Conservation (phyloP, 192 early-diverging fungal genomes). For the Coemansia aciculifera region DNA sequence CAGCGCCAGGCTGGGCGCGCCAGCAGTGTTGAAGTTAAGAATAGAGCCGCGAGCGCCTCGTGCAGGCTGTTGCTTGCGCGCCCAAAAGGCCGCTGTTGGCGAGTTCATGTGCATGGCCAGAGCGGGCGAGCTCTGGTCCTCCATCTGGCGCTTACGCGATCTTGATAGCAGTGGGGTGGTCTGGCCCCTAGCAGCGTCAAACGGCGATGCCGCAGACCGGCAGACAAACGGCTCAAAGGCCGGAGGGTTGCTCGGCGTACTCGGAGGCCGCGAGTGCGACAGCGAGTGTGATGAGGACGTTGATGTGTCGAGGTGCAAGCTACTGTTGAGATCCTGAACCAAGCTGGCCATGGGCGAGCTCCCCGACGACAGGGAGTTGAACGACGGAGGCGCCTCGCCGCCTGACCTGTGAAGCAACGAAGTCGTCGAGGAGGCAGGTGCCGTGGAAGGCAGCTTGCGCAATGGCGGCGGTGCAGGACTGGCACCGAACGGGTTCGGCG, state of each 20-base stretch:
- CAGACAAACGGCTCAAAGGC: slow-evolving; percentile 25
- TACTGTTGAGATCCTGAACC: slow-evolving; percentile 39
- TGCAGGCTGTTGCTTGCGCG: slow-evolving; percentile 14
- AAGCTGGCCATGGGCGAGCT: slow-evolving; percentile 35
- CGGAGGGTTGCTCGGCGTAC: slow-evolving; percentile 10
- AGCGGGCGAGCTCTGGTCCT: slow-evolving; percentile 27
- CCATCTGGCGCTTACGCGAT: slow-evolving; percentile 34
- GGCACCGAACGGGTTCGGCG: slow-evolving; percentile 37
- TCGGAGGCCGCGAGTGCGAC: not conserved
- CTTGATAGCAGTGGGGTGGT: slow-evolving; percentile 27
- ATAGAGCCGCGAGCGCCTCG: slow-evolving; percentile 9
- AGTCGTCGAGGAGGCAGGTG: slow-evolving; percentile 11
- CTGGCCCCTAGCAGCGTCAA: not conserved
- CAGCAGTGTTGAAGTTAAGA: slow-evolving; percentile 18
- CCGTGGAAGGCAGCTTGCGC: slow-evolving; percentile 19
- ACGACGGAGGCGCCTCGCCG: slow-evolving; percentile 1
- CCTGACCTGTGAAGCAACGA: slow-evolving; percentile 2
- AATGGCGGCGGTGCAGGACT: not conserved
- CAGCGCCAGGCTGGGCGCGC: slow-evolving; percentile 9
- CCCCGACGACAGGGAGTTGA: slow-evolving; percentile 6
- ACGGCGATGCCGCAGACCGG: slow-evolving; percentile 14
- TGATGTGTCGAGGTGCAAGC: slow-evolving; percentile 29
- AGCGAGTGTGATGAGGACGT: not conserved
- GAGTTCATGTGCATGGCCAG: slow-evolving; percentile 18
- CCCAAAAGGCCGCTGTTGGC: slow-evolving; percentile 26